These are phyloP conservation scores for Clitopilus hobsonii DNA, from an alignment of 768 basidiomycete species.

Conservation along the genomic window DNA sequence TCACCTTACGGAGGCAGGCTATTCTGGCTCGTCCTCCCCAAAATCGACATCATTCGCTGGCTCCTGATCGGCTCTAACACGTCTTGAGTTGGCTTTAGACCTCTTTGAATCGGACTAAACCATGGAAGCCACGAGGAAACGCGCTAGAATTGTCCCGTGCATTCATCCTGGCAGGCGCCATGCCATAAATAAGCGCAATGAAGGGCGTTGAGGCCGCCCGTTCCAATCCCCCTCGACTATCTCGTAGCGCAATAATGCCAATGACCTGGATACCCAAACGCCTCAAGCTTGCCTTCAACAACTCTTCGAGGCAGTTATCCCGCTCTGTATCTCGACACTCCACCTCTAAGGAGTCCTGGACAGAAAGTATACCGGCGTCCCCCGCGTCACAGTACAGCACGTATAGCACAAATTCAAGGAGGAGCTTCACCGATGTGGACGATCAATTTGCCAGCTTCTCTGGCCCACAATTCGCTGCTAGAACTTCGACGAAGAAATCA, in stretches of 20 bases:
- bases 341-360: neutral
- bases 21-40: neutral
- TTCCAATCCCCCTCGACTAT: too few species aligned
- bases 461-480: neutral
- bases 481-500: neutral
- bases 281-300: conserved; percentile 3
- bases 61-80: neutral
- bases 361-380: neutral
- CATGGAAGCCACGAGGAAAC: neutral
- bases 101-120: neutral
- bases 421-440: too few species aligned
- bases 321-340: neutral
- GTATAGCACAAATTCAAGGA: neutral
- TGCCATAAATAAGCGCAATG: neutral
- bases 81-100: neutral
- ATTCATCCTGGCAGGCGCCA: neutral
- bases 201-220: too few species aligned
- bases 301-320: neutral
- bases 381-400: neutral
- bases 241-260: too few species aligned
- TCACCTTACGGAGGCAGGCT: too few species aligned
- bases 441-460: neutral
- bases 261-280: conserved; percentile 1
- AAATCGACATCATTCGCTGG: neutral
- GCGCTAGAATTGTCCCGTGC: neutral